phyloP scores from a whole-genome alignment of 140 eudicot genomes.

The Erigeron philadelphicus region DNA sequence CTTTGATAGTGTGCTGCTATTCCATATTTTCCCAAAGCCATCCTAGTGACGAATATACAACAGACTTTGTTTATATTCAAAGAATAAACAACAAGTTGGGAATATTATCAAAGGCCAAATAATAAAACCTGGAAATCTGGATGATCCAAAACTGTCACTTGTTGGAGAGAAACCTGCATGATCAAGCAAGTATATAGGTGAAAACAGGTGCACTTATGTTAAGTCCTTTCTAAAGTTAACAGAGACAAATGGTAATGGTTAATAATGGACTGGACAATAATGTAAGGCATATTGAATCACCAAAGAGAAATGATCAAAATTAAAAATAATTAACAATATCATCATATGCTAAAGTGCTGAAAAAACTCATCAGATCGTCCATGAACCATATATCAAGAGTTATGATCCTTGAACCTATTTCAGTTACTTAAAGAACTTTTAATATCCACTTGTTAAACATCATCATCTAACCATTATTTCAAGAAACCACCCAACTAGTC shows the following conservation, averaged over 20 bases:
- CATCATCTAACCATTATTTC: no score
- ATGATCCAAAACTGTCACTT: conserved; percentile 77
- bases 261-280: neutral
- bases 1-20: conserved; percentile 33
- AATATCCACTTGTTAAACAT: no score
- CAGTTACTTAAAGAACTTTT: no score
- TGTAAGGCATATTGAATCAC: no score
- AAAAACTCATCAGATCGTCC: no score
- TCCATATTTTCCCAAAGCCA: conserved; percentile 58
- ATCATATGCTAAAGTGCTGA: no score
- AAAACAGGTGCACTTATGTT: conserved; percentile 6
- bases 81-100: neutral
- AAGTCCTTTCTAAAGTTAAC: conserved; percentile 1
- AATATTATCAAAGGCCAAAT: neutral
- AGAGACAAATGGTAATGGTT: neutral
- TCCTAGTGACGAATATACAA: conserved; percentile 43
- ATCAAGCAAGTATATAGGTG: conserved; percentile 17
- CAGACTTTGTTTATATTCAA: neutral
- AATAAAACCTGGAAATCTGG: conserved; percentile 69
- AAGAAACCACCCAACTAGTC: no score
- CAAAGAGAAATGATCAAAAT: no score
- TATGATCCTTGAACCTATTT: neutral
- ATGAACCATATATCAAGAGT: neutral
- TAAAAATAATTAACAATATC: no score
- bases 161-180: conserved; percentile 65